phyloP scores from a whole-genome alignment of 805 yeast species.

The Priceomyces melissophilus region DNA sequence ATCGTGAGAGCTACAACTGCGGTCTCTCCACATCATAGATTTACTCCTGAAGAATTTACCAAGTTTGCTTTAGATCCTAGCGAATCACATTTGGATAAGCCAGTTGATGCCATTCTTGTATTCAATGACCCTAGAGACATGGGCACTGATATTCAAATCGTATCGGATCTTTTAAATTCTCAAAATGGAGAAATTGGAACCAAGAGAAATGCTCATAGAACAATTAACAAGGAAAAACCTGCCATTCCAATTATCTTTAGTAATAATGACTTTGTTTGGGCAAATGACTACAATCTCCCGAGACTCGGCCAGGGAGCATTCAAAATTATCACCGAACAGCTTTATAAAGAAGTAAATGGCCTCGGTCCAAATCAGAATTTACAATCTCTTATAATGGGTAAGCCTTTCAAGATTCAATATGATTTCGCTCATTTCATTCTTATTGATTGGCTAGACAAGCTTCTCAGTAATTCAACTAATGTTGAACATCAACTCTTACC shows the following conservation, averaged over 20 bases:
- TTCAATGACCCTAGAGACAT: slow-evolving; percentile 89
- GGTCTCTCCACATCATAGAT: slow-evolving; percentile 69
- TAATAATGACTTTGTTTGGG: slow-evolving; percentile 84
- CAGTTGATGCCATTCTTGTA: slow-evolving; percentile 73
- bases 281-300: slow-evolving; percentile 72
- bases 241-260: slow-evolving; percentile 73
- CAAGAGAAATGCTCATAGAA: slow-evolving; percentile 26
- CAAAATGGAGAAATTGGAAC: slow-evolving; percentile 66
- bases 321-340: slow-evolving; percentile 55
- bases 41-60: slow-evolving; percentile 41
- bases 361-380: slow-evolving; percentile 36
- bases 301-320: slow-evolving; percentile 93
- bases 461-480: slow-evolving; percentile 16
- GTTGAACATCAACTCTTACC: slow-evolving; percentile 36
- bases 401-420: slow-evolving; percentile 76
- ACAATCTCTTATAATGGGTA: slow-evolving; percentile 65
- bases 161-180: slow-evolving; percentile 66
- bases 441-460: slow-evolving; percentile 48
- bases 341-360: slow-evolving; percentile 54
- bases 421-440: slow-evolving; percentile 78
- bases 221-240: slow-evolving; percentile 34
- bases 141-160: slow-evolving; percentile 80
- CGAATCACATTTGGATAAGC: slow-evolving; percentile 25
- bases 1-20: slow-evolving; percentile 54
- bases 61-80: slow-evolving; percentile 36